Evolutionary conservation across 768 basidiomycete species (phyloP), one percentile per base, ranked within the genome.

Genomic region (Sutorius australiensis): DNA sequence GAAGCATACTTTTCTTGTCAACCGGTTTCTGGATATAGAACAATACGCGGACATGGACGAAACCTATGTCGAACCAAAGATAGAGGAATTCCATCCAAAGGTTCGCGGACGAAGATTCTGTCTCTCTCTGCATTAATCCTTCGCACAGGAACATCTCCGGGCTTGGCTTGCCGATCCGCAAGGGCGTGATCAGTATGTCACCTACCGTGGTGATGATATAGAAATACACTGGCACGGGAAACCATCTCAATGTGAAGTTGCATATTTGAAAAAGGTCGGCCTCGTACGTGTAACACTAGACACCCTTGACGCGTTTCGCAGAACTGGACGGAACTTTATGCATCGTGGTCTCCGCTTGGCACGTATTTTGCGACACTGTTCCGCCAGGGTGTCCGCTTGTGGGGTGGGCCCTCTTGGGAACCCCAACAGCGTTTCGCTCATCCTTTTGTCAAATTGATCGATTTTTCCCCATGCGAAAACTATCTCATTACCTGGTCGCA

Each of bases 401-500:
- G 95, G 92, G 95, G 93, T 44, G 97, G 97, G 12, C 72, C 86
- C 27, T 92, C 91, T 11, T 98, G 92, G 87, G 84, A 87, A 59
- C 84, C 81, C 43, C 85, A 91, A 57, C 86, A 89, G 65, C 87
- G 92, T 42, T 98, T 97, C 67, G 93, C 93, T 14, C 97, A 99
- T 70, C 94, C 94, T 5, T 78, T 95, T 50, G 92, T 95, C 64
- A 93, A 93, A 71, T 79, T 98, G 45, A 87, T 99, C 67, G 95
- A 98, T 70, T 98, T 98, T 72, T 98, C 95, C 9, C 93, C 97
- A 4, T 90, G 89, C 74, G 97, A 99, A 73, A 85, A 90, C 53
- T 98, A 95, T 73, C 74, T 99, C 54, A 91, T 98, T 63, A 98
- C 97, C 38, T 98, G 94, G 92, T 98, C 97, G 2, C 87, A 92